Evolutionary conservation across 805 yeast genomes (phyloP).

Genomic region (Brettanomyces anomalus): DNA sequence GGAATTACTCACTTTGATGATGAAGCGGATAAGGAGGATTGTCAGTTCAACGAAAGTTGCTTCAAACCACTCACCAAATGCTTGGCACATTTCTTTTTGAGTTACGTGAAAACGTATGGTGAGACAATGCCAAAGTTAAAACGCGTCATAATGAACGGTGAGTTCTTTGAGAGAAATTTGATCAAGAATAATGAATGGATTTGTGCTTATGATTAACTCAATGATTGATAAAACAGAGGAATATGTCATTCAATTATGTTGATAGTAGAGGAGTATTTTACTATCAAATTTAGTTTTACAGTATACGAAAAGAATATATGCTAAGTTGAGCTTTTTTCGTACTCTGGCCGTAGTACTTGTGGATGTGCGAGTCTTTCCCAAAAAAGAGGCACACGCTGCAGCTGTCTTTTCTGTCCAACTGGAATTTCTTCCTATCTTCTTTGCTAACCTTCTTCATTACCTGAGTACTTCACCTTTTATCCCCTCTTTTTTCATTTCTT

Average conservation of each 20-base stretch:
- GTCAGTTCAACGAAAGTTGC: conserved; percentile 35
- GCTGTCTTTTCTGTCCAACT: too few relatives aligned
- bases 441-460: too few relatives aligned
- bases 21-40: conserved; percentile 25
- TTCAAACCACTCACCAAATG: conserved; percentile 33
- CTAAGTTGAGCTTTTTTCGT: too few relatives aligned
- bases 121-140: conserved; percentile 26
- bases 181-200: conserved; percentile 7
- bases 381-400: too few relatives aligned
- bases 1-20: conserved; percentile 26
- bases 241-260: not conserved
- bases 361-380: too few relatives aligned
- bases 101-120: conserved; percentile 30
- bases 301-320: too few relatives aligned
- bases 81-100: conserved; percentile 38
- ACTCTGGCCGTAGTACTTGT: too few relatives aligned
- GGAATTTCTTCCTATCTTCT: too few relatives aligned
- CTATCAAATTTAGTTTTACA: too few relatives aligned
- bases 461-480: too few relatives aligned
- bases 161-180: conserved; percentile 25
- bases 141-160: conserved; percentile 31
- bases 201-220: conserved; percentile 7
- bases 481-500: too few relatives aligned
- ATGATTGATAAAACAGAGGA: not conserved
- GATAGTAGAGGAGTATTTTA: not conserved